phyloP scores from a whole-genome alignment of 1,139 yeast genomes.

The Scheffersomyces segobiensis region DNA sequence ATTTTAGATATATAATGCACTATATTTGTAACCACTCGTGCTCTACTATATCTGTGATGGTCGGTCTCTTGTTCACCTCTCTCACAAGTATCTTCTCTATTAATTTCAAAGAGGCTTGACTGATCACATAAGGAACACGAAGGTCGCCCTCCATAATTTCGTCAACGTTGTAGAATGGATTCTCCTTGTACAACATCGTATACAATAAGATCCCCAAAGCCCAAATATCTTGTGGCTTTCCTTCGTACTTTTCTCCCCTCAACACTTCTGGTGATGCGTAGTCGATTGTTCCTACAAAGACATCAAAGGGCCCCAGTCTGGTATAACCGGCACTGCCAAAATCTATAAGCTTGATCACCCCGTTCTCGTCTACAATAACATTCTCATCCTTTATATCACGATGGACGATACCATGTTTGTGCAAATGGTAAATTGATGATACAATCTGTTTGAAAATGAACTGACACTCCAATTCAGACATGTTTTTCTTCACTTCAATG shows the following conservation, averaged over 20 bases:
- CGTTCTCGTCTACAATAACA: conserved; percentile 78
- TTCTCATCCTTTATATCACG: conserved; percentile 96
- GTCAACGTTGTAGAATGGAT: conserved; percentile 92
- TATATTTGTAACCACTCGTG: conserved; percentile 62
- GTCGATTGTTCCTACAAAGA: conserved; percentile 94
- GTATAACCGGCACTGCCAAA: conserved; percentile 94
- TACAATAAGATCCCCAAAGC: conserved; percentile 88
- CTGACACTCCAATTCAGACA: conserved; percentile 75
- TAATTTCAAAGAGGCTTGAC: conserved; percentile 59
- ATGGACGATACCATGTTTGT: conserved; percentile 84
- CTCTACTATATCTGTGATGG: conserved; percentile 64
- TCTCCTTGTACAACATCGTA: conserved; percentile 89
- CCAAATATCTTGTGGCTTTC: conserved; percentile 96
- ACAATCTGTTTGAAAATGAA: conserved; percentile 78
- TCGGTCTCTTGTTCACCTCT: conserved; percentile 65
- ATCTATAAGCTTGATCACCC: conserved; percentile 81
- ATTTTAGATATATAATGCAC: neutral
- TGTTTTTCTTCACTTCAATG: conserved; percentile 78
- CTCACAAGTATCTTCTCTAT: conserved; percentile 66
- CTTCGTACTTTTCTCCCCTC: conserved; percentile 83
- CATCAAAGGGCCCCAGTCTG: conserved; percentile 92
- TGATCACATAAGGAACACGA: conserved; percentile 62
- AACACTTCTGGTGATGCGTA: conserved; percentile 97
- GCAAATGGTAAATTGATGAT: conserved; percentile 77
- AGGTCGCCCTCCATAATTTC: conserved; percentile 91